Percentiles rank a stretch among this genome's conserved stretches.
Evolutionary conservation across 345 rosid species (phyloP).

Genomic region (Camelina laxa): DNA sequence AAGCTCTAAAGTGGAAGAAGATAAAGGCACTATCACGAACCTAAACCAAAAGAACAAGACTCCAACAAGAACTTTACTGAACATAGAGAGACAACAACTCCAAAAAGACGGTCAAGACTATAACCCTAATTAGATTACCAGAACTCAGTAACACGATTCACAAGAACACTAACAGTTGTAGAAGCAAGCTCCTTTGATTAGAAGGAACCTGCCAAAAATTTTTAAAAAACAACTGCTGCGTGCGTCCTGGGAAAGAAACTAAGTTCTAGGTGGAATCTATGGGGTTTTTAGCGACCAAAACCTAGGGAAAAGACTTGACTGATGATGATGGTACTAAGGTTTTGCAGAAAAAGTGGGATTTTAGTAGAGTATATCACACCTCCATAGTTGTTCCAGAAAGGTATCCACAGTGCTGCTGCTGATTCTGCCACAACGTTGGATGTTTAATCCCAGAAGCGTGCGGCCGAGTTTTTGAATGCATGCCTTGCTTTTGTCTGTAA

Average conservation of each 20-base stretch:
- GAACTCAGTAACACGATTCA: constrained; percentile 49
- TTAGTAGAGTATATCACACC: constrained; percentile 87
- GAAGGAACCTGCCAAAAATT: constrained; percentile 63
- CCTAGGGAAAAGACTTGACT: constrained; percentile 47
- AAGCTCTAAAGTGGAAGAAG: constrained; percentile 38
- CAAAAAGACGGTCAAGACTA: constrained; percentile 41
- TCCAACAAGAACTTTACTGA: constrained; percentile 38
- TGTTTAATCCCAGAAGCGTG: constrained; percentile 78
- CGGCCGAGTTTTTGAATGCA: constrained; percentile 64
- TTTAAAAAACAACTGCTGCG: constrained; percentile 50
- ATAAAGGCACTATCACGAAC: constrained; percentile 34
- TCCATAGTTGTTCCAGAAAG: constrained; percentile 75
- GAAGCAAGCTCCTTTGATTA: constrained; percentile 52
- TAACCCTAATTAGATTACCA: constrained; percentile 45
- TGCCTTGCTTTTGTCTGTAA: constrained; percentile 73
- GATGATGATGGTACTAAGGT: constrained; percentile 17
- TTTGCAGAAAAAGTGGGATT: constrained; percentile 48
- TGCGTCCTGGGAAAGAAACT: constrained; percentile 57
- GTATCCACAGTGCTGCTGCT: constrained; percentile 59
- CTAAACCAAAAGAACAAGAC: constrained; percentile 39
- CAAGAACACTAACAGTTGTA: constrained; percentile 47
- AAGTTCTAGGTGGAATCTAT: constrained; percentile 42
- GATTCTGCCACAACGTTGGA: constrained; percentile 79
- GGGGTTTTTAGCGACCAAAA: constrained; percentile 74
- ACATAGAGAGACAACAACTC: constrained; percentile 44